phyloP scores from a whole-genome alignment of 345 rosid species.

The Erysimum cheiranthoides region DNA sequence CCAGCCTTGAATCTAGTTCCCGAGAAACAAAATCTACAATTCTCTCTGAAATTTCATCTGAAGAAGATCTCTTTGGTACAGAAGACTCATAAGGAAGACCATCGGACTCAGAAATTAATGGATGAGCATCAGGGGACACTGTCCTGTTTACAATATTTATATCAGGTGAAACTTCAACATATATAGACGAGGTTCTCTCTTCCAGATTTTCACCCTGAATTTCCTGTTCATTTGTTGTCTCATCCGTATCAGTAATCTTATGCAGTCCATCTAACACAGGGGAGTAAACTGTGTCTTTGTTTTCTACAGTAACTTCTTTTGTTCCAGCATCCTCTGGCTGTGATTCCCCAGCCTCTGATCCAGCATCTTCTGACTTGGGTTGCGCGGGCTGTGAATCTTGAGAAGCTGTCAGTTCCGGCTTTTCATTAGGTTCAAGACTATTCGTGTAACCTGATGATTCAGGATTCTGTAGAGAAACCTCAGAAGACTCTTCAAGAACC shows the following conservation, averaged over 20 bases:
- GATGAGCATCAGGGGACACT: conserved; percentile 51
- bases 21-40: conserved; percentile 53
- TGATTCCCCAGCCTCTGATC: conserved; percentile 52
- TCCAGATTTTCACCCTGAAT: conserved; percentile 46
- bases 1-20: conserved; percentile 50
- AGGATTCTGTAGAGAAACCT: conserved; percentile 44
- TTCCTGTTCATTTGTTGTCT: conserved; percentile 47
- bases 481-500: conserved; percentile 50
- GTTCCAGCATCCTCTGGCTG: conserved; percentile 49
- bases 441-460: conserved; percentile 47
- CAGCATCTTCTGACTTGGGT: conserved; percentile 49
- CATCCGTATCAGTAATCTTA: conserved; percentile 49
- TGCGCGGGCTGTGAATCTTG: conserved; percentile 51
- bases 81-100: conserved; percentile 49
- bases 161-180: conserved; percentile 52
- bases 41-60: conserved; percentile 54
- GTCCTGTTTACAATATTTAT: conserved; percentile 41
- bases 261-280: conserved; percentile 46
- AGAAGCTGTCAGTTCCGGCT: conserved; percentile 41
- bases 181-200: conserved; percentile 47
- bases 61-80: conserved; percentile 46
- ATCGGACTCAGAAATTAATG: conserved; percentile 45
- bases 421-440: conserved; percentile 51
- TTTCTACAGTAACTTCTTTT: conserved; percentile 41
- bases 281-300: conserved; percentile 43